Base-by-base conservation (phyloP, 2,329 filamentous ascomycete species). In the Xylariaceae sp. region DNA sequence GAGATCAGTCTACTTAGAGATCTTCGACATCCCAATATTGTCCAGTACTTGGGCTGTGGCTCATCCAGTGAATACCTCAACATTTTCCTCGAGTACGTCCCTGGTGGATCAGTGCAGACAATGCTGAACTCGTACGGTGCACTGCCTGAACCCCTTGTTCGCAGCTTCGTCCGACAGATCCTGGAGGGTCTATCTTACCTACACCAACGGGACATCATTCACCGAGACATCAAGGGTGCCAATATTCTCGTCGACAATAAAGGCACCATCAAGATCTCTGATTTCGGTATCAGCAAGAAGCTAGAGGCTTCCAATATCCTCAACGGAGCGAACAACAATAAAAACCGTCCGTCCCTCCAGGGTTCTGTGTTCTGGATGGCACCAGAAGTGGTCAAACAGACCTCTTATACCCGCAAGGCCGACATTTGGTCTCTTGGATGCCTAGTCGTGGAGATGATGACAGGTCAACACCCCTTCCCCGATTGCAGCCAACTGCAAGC, bases 301-400 rank as follows among this genome's bases (percentile, higher is more conserved):
- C 87, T 97, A 38, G 92, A 97, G 70, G 90, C 90, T 12, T 86
- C 89, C 49, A 94, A 91, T 52, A 82, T 96, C 40, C 82, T 95
- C 42, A 83, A 69, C 64, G 85, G 77, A 60, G 85, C 75, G 64
- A 81, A 78, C 63, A 85, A 83, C 69, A 83, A 80, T 69, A 85
- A 83, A 67, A 77, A 87, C 62, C 76, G 83, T 5, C 83, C 84
- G 2, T 97, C 92, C 1, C 81, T 99, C 3, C 94, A 99, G 69
- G 94, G 94, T 12, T 96, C 90, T 22, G 94, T 99, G 45, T 99
- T 96, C 74, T 99, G 94, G 94, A 99, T 99, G 94, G 94, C 94
- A 1, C 94, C 94, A 9, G 94, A 99, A 73, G 94, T 99, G 17
- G 94, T 99, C 55, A 94, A 94, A 64, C 94, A 97, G 71, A 97